Evolutionary conservation across 495 filamentous ascomycete species (phyloP), one percentile per base, ranked within the genome.

Genomic region (Aspergillus ostianus): DNA sequence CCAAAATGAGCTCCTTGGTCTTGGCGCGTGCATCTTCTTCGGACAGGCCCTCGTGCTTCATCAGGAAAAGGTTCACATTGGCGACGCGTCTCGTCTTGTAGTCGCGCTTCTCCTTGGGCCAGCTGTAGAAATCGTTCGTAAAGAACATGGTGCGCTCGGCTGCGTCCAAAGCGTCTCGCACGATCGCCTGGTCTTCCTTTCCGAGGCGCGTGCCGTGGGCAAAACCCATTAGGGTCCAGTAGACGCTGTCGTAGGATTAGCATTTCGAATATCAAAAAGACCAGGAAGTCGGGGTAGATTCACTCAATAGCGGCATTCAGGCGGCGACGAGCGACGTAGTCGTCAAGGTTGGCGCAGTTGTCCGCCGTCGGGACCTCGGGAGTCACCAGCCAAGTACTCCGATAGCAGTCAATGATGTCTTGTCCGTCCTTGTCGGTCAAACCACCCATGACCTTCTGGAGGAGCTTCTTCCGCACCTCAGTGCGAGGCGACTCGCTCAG

Each of bases 61-160:
- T 59, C 10, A 64, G 49, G 57, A 64, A 59, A 5, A 53, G 36
- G 30, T 56, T 59, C 32, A 60, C 53, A 30, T 64, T 64, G 51
- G 57, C 56, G 13, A 60, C 47, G 30, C 46, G 47, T 44, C 57
- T 41, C 51, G 44, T 53, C 57, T 59, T 59, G 50, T 46, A 21
- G 29, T 60, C 46, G 30, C 53, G 51, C 53, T 56, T 58, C 48
- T 64, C 57, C 30, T 52, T 48, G 45, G 56, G 41, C 56, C 57
- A 64, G 57, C 56, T 59, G 51, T 59, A 64, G 57, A 60, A 64
- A 41, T 64, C 61, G 46, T 64, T 64, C 18, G 57, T 64, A 44
- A 64, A 59, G 53, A 64, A 53, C 57, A 64, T 64, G 32, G 53
- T 53, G n/a, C 57, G 56, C 58, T 64, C 61, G 18, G 57, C 57